Conservation (phyloP, 192 early-diverging fungal genomes). For the Coemansia sp. region DNA sequence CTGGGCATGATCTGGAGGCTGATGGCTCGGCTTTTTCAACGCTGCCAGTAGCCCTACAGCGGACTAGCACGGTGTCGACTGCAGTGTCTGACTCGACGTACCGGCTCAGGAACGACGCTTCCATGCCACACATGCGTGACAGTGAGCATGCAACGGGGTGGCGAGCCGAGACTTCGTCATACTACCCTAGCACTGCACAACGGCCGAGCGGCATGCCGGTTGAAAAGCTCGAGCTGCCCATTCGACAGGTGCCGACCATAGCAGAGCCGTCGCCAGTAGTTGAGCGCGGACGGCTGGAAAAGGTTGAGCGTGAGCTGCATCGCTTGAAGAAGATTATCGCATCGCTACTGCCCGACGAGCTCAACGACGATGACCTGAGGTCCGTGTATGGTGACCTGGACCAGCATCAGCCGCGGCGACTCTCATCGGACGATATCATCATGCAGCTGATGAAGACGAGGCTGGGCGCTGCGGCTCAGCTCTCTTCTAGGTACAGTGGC, state of each 20-base stretch:
- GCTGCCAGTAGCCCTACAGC: neutral
- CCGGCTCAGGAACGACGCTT: neutral
- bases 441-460: conserved; percentile 28
- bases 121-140: neutral
- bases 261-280: conserved; percentile 12
- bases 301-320: conserved; percentile 48
- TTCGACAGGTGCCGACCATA: neutral
- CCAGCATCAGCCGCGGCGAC: conserved; percentile 10
- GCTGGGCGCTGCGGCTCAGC: conserved; percentile 12
- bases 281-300: conserved; percentile 37
- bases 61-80: neutral
- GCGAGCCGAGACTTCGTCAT: neutral
- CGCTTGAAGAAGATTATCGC: conserved; percentile 49
- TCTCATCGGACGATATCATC: conserved; percentile 30
- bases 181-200: neutral
- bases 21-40: neutral
- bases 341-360: conserved; percentile 40
- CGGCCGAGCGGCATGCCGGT: neutral
- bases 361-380: conserved; percentile 48
- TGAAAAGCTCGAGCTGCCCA: neutral
- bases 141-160: neutral
- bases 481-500: neutral
- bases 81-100: neutral
- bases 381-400: conserved; percentile 49
- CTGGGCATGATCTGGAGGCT: neutral